Conservation (phyloP, 805 yeast species). For the Candida hispaniensis region DNA sequence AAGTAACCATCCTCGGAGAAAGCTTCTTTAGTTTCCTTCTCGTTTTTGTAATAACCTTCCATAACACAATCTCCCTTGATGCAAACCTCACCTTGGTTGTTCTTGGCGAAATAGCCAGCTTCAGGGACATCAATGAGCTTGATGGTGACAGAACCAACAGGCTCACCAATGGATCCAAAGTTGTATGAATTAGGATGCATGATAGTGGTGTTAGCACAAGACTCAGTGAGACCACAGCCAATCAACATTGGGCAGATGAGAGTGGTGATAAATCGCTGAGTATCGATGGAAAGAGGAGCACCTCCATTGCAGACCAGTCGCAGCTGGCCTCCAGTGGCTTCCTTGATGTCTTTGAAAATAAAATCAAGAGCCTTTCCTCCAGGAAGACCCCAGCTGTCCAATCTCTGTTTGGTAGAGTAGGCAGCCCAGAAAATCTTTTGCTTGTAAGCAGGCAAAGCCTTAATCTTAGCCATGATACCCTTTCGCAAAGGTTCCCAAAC, state of each 20-base stretch:
- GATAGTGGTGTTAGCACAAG: slow-evolving; percentile 79
- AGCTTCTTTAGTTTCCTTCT: slow-evolving; percentile 65
- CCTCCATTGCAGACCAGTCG: slow-evolving; percentile 79
- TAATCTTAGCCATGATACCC: slow-evolving; percentile 73
- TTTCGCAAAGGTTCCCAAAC: slow-evolving; percentile 95
- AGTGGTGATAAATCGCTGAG: slow-evolving; percentile 69
- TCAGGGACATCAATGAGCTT: slow-evolving; percentile 87
- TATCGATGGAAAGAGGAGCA: slow-evolving; percentile 70
- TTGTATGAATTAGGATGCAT: slow-evolving; percentile 55
- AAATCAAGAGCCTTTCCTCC: slow-evolving; percentile 61
- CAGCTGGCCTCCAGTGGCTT: slow-evolving; percentile 89
- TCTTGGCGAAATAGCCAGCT: slow-evolving; percentile 80
- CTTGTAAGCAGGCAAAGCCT: slow-evolving; percentile 48
- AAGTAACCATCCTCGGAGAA: slow-evolving; percentile 87
- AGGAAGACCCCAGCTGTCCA: slow-evolving; percentile 60
- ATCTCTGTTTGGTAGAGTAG: slow-evolving; percentile 55
- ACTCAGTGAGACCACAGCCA: slow-evolving; percentile 96
- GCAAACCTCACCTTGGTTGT: slow-evolving; percentile 87
- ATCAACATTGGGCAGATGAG: slow-evolving; percentile 76
- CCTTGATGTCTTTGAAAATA: slow-evolving; percentile 77
- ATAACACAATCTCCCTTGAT: slow-evolving; percentile 66
- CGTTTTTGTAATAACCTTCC: slow-evolving; percentile 71
- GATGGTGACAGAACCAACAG: slow-evolving; percentile 72
- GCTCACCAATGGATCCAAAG: slow-evolving; percentile 68
- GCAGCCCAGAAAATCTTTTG: slow-evolving; percentile 89